phyloP scores from a whole-genome alignment of 2,329 filamentous ascomycete species.

The Xylaria sp. region DNA sequence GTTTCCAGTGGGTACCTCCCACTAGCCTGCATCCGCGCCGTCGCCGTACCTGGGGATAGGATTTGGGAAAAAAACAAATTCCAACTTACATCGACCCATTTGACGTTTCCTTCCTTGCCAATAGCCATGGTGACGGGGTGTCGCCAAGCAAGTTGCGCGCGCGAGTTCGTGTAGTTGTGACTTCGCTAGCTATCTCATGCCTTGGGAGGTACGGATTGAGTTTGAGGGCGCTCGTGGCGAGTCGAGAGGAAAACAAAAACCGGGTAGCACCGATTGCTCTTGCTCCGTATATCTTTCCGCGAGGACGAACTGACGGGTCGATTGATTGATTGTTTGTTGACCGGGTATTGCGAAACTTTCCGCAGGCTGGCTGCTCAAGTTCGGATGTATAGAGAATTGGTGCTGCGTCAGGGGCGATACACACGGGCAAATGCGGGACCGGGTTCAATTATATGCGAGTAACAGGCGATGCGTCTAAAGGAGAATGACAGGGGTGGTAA shows the following conservation, averaged over 20 bases:
- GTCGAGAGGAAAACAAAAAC: background rate
- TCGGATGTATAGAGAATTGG: background rate
- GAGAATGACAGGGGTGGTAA: background rate
- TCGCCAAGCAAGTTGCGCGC: slow-evolving; percentile 4
- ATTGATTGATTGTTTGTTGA: background rate
- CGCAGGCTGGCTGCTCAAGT: background rate
- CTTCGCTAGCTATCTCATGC: slow-evolving; percentile 31
- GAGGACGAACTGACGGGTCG: background rate
- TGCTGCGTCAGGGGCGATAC: slow-evolving; percentile 6
- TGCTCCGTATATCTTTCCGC: background rate
- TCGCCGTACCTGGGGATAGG: background rate
- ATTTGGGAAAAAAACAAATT: slow-evolving; percentile 1
- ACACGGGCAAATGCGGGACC: slow-evolving; percentile 13
- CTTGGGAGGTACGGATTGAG: slow-evolving; percentile 9
- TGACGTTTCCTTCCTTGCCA: slow-evolving; percentile 54
- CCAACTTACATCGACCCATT: slow-evolving; percentile 61
- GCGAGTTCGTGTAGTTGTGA: slow-evolving; percentile 6
- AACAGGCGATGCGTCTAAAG: slow-evolving; percentile 11
- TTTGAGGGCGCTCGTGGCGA: background rate
- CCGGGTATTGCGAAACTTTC: background rate
- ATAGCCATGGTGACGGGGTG: slow-evolving; percentile 50
- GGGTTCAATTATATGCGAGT: slow-evolving; percentile 5
- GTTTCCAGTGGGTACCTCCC: background rate
- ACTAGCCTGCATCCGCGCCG: background rate
- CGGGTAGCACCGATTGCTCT: background rate